Evolutionary conservation across 805 yeast genomes (phyloP), one percentile per base, ranked within the genome.

Genomic region (Tetrapisispora iriomotensis): DNA sequence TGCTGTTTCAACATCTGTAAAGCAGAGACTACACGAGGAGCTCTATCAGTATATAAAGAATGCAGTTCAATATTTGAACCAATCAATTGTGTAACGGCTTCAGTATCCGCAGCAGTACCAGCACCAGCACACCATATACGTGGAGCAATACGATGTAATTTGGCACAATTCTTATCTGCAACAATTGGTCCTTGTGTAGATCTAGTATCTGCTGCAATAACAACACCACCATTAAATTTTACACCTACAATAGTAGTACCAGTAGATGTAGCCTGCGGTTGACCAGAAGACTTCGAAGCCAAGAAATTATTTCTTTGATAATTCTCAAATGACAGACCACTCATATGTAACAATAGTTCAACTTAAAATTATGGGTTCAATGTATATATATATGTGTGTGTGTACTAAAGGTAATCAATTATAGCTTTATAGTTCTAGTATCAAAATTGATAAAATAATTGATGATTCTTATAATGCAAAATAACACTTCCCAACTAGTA

Each of bases 161-260:
- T 90, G 58, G 87, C 96, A 71, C 96, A 88, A 68, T 92, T 92
- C 70, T 92, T 92, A 66, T 92, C 97, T 7, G 98, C 98, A 26
- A 92, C 97, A 51, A 92, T 86, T 42, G 80, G 81, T 12, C 98
- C 98, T 27, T 92, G 81, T 3, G 98, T 92, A 41, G 98, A 96
- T 66, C 98, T 80, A 17, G 98, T 92, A 69, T 92, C 98, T 8
- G 98, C 98, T 10, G 98, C 97, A 63, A 92, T 86, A 29, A 92
- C 86, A 22, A 90, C 98, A 52, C 98, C 98, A 45, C 86, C 90
- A 39, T 83, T 69, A 64, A 82, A 90, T 57, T 82, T 83, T 60
- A 94, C 84, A 37, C 98, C 98, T 19, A 92, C 98, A 67, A 92
- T 92, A 0, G 98, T 92, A n/a, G 98, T 92, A 68, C 98, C 98